Conservation (phyloP, 306 rosid species). For the Pterocarpus santalinus region DNA sequence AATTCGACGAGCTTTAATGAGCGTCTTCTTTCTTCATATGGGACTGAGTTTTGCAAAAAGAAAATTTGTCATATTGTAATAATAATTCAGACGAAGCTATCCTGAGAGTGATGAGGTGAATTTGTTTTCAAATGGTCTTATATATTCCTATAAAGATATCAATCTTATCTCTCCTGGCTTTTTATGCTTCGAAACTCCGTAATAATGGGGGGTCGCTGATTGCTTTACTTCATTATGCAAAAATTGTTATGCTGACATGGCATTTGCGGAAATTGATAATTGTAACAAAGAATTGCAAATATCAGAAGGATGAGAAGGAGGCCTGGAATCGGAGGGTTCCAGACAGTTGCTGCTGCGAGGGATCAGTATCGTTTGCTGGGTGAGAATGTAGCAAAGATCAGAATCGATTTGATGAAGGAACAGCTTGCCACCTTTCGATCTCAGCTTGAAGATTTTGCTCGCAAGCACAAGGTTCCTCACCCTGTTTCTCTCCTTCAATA, state of each 20-base stretch:
- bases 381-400: slow-evolving; percentile 92
- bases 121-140: neutral
- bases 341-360: slow-evolving; percentile 88
- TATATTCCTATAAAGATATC: neutral
- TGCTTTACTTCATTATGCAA: too few relatives aligned
- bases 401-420: slow-evolving; percentile 93
- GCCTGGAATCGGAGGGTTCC: slow-evolving; percentile 94
- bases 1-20: too few relatives aligned
- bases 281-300: neutral
- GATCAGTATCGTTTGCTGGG: slow-evolving; percentile 87
- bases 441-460: slow-evolving; percentile 96
- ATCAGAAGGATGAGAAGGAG: slow-evolving; percentile 71
- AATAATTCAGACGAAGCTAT: neutral
- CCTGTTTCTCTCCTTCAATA: neutral
- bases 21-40: too few relatives aligned
- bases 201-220: too few relatives aligned
- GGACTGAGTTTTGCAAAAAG: too few relatives aligned
- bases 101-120: neutral
- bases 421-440: slow-evolving; percentile 91
- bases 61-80: too few relatives aligned
- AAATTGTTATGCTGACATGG: too few relatives aligned
- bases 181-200: neutral
- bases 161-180: neutral
- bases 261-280: neutral
- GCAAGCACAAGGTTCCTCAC: slow-evolving; percentile 81